Percentiles rank a stretch among this genome's conserved stretches.
phyloP scores from a whole-genome alignment of 2,329 filamentous ascomycete genomes.

The Aspergillus thermomutatus region DNA sequence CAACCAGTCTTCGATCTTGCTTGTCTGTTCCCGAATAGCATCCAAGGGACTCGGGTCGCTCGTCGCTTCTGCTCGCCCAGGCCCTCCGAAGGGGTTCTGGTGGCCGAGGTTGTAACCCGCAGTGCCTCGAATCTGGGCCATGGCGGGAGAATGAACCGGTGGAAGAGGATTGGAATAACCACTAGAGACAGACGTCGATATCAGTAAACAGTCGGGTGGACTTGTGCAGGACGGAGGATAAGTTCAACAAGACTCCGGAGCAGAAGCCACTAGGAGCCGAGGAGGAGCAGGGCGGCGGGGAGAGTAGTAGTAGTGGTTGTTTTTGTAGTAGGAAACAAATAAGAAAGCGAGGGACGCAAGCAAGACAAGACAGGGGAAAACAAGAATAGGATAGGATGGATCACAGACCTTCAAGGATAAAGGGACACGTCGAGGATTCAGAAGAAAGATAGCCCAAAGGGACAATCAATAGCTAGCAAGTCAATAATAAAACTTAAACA shows the following conservation, averaged over 20 bases:
- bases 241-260: background rate
- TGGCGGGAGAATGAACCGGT: conserved; percentile 22
- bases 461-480: background rate
- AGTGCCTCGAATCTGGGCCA: conserved; percentile 60
- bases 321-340: background rate
- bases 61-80: conserved; percentile 56
- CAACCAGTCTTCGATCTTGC: conserved; percentile 94
- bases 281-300: background rate
- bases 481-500: background rate
- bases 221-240: conserved; percentile 7
- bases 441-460: background rate
- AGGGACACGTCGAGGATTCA: background rate
- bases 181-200: background rate
- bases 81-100: conserved; percentile 67
- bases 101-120: conserved; percentile 81
- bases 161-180: conserved; percentile 6
- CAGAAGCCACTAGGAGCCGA: background rate
- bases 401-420: background rate
- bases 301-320: background rate
- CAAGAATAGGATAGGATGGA: background rate
- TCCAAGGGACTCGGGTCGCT: conserved; percentile 77
- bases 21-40: conserved; percentile 87
- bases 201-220: background rate
- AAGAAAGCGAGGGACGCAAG: background rate
- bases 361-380: background rate